Conservation (phyloP, 2,329 filamentous ascomycete species). For the Neurospora crassa region DNA sequence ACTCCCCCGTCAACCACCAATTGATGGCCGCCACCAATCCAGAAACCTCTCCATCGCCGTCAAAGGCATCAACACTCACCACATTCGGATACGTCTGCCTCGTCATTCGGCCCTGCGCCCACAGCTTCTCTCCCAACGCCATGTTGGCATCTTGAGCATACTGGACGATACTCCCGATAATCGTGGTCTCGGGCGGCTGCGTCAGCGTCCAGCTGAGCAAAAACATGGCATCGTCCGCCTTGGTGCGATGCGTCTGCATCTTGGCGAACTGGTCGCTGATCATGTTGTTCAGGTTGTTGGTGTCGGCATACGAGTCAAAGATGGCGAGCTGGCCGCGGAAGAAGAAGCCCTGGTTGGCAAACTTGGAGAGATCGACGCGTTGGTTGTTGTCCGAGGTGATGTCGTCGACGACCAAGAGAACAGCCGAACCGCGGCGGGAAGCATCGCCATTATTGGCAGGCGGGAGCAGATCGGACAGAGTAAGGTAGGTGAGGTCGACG, state of each 20-base stretch:
- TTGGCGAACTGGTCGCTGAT: neutral
- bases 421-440: neutral
- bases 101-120: neutral
- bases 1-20: neutral
- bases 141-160: neutral
- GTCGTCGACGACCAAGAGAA: neutral
- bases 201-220: neutral
- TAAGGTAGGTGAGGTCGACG: neutral
- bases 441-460: neutral
- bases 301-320: neutral
- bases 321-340: neutral
- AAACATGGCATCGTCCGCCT: neutral
- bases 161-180: neutral
- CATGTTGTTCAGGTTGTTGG: neutral
- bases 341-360: neutral
- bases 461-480: neutral
- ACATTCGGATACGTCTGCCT: neutral
- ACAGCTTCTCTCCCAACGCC: conserved; percentile 1
- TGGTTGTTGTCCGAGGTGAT: neutral
- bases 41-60: neutral
- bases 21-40: neutral
- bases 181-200: neutral
- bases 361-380: neutral
- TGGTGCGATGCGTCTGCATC: neutral
- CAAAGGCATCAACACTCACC: neutral